Percentiles rank a stretch among this genome's conserved stretches.
These are phyloP conservation scores for Geosmithia putterillii DNA, from an alignment of 2,329 filamentous ascomycete species.

Conservation along the genomic window DNA sequence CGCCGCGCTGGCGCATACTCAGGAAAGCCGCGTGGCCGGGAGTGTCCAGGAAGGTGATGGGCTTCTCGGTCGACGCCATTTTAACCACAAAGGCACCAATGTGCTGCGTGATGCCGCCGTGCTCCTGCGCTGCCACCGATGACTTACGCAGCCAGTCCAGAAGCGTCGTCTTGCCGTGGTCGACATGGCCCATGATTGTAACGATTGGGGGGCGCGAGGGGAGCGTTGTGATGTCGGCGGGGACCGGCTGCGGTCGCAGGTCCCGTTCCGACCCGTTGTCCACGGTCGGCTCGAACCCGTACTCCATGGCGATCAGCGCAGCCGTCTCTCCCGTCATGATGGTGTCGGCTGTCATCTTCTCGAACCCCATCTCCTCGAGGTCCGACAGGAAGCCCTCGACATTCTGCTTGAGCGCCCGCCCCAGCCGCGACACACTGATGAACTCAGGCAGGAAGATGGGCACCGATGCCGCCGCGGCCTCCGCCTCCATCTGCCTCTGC, in stretches of 20 bases:
- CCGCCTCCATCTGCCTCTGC: slow-evolving; percentile 24
- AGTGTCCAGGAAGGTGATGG: slow-evolving; percentile 93
- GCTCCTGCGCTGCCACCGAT: slow-evolving; percentile 80
- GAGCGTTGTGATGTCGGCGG: slow-evolving; percentile 54
- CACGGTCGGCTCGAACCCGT: slow-evolving; percentile 77
- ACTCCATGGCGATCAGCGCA: slow-evolving; percentile 81
- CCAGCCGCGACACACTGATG: slow-evolving; percentile 77
- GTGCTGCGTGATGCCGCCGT: slow-evolving; percentile 95
- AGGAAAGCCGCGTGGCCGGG: slow-evolving; percentile 93
- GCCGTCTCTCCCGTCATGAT: slow-evolving; percentile 86
- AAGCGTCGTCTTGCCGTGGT: slow-evolving; percentile 96
- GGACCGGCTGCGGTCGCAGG: slow-evolving; percentile 54
- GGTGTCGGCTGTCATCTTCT: slow-evolving; percentile 70
- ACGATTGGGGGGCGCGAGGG: slow-evolving; percentile 81
- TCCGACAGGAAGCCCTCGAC: slow-evolving; percentile 60
- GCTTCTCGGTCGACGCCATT: slow-evolving; percentile 65
- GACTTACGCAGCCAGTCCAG: slow-evolving; percentile 89
- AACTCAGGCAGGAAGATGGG: slow-evolving; percentile 75
- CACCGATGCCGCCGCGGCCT: slow-evolving; percentile 29
- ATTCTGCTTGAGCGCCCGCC: slow-evolving; percentile 59
- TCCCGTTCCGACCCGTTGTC: slow-evolving; percentile 56
- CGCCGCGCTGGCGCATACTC: slow-evolving; percentile 89
- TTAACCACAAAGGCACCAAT: slow-evolving; percentile 94
- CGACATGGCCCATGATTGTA: slow-evolving; percentile 98
- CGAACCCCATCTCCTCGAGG: slow-evolving; percentile 78